Evolutionary conservation across 768 basidiomycete species (phyloP).

Genomic region (Leccinum truebloodii): DNA sequence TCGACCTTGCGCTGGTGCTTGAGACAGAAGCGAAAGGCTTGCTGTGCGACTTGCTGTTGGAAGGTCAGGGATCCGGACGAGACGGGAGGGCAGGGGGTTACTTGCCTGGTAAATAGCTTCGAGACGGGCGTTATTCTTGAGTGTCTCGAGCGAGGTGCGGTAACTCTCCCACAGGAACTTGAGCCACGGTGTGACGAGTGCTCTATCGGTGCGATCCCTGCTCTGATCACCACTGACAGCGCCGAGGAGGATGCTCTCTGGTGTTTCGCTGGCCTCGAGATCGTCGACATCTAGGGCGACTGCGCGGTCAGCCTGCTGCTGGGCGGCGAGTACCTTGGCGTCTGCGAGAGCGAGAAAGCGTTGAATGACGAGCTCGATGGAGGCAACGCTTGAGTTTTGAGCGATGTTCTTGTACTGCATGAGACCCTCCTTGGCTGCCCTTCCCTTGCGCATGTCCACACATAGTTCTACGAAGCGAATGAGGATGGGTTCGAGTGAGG

Average conservation of each 20-base stretch:
- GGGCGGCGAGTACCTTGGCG: neutral
- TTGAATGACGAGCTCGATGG: slow-evolving; percentile 61
- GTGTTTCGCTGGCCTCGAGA: slow-evolving; percentile 72
- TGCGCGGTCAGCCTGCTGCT: neutral
- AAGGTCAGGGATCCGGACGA: slow-evolving; percentile 49
- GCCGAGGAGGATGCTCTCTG: neutral
- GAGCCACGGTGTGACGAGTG: no score
- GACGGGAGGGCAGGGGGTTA: slow-evolving; percentile 58
- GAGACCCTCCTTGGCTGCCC: slow-evolving; percentile 35
- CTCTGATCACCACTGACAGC: neutral
- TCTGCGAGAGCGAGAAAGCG: neutral
- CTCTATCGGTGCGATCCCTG: slow-evolving; percentile 1
- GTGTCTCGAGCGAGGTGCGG: no score
- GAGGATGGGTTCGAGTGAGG: slow-evolving; percentile 28
- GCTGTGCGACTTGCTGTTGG: no score
- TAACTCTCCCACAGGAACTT: no score
- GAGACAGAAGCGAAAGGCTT: no score
- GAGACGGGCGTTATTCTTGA: no score
- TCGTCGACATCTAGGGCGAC: slow-evolving; percentile 80
- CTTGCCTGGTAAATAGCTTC: no score
- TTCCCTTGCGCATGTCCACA: no score
- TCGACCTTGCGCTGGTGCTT: no score
- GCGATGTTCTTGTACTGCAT: slow-evolving; percentile 81
- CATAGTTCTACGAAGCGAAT: no score
- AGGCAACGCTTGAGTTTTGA: slow-evolving; percentile 87